Percentiles rank a stretch among this genome's conserved stretches.
Evolutionary conservation across 371 early-diverging fungal genomes (phyloP).

Genomic region (Haplosporangium sp.): DNA sequence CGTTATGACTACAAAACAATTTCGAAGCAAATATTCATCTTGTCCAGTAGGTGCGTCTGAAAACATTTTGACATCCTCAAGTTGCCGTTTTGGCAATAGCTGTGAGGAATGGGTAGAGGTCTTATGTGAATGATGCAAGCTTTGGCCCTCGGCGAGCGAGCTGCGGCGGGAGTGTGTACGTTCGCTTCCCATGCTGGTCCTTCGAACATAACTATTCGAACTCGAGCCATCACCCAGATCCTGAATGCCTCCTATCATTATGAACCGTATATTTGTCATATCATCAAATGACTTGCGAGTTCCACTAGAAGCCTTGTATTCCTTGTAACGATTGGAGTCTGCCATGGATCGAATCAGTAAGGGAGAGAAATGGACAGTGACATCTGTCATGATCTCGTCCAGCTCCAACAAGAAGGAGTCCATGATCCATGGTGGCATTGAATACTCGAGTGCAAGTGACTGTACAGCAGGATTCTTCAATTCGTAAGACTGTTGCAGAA

Average conservation of each 20-base stretch:
- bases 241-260: conserved; percentile 67
- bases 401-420: conserved; percentile 58
- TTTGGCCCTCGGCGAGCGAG: conserved; percentile 58
- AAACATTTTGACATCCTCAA: conserved; percentile 58
- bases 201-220: conserved; percentile 54
- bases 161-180: conserved; percentile 58
- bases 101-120: conserved; percentile 54
- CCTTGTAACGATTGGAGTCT: conserved; percentile 44
- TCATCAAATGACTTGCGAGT: conserved; percentile 51
- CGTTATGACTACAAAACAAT: conserved; percentile 69
- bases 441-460: conserved; percentile 55
- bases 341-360: conserved; percentile 53
- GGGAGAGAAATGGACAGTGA: conserved; percentile 56
- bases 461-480: conserved; percentile 70
- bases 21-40: conserved; percentile 57
- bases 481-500: conserved; percentile 62
- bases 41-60: conserved; percentile 35
- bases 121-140: conserved; percentile 54
- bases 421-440: conserved; percentile 65
- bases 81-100: conserved; percentile 44
- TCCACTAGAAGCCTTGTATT: conserved; percentile 50
- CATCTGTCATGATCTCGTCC: conserved; percentile 57
- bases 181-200: conserved; percentile 62
- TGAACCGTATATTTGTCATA: conserved; percentile 58
- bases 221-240: conserved; percentile 63